A percentile compares a stretch with the other conserved stretches of the same genome.
Evolutionary conservation across 2,329 filamentous ascomycete species (phyloP).

Genomic region (Canariomyces notabilis): DNA sequence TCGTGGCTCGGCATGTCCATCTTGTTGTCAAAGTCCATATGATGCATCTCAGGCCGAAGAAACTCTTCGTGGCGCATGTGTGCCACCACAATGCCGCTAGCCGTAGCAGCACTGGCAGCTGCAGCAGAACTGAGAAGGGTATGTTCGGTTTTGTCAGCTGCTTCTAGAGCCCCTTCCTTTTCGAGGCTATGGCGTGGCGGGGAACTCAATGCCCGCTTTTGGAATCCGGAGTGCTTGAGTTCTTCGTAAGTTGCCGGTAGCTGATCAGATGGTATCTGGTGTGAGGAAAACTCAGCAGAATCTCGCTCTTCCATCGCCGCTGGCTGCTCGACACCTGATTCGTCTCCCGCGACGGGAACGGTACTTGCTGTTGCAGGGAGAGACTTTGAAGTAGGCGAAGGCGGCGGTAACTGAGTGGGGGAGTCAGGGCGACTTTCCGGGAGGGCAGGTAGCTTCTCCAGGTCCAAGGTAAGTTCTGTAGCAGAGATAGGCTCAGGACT

Average conservation of each 20-base stretch:
- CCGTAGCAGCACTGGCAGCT: slow-evolving; percentile 9
- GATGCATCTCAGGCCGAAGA: slow-evolving; percentile 6
- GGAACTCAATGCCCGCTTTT: slow-evolving; percentile 5
- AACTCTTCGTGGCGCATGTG: slow-evolving; percentile 17
- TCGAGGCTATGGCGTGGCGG: neutral
- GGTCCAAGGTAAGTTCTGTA: neutral
- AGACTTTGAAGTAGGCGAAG: neutral
- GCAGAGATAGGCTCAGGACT: neutral
- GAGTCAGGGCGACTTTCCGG: slow-evolving; percentile 6
- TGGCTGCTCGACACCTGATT: slow-evolving; percentile 5
- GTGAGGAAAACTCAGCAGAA: slow-evolving; percentile 1
- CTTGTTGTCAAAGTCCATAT: slow-evolving; percentile 7
- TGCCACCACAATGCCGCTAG: slow-evolving; percentile 17
- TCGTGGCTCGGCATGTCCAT: slow-evolving; percentile 5
- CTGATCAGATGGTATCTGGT: neutral
- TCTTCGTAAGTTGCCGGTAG: slow-evolving; percentile 15
- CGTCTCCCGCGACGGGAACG: neutral
- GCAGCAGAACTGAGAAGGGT: slow-evolving; percentile 5
- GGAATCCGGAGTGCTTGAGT: slow-evolving; percentile 9
- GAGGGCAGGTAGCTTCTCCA: neutral
- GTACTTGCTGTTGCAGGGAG: neutral
- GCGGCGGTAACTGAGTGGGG: neutral
- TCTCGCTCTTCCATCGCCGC: slow-evolving; percentile 10
- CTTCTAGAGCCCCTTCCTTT: slow-evolving; percentile 12
- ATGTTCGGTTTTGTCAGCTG: slow-evolving; percentile 5